Evolutionary conservation across 2,329 filamentous ascomycete species (phyloP), one percentile per base, ranked within the genome.

Genomic region (Colletotrichum truncatum): DNA sequence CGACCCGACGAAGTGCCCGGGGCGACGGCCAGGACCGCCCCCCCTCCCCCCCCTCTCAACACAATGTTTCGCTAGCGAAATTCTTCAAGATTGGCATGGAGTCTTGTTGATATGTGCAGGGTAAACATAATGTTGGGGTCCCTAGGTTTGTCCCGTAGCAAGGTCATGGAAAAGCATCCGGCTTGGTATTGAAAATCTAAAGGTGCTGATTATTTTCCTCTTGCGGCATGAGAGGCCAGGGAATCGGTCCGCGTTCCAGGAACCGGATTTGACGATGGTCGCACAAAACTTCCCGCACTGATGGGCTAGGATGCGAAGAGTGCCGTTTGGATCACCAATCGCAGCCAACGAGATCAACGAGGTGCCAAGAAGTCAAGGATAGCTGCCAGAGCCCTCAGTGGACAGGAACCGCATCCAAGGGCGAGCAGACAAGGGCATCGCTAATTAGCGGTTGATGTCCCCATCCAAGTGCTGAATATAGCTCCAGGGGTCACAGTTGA

Each of bases 401-500:
- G 64, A 46, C 51, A 28, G 26, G 45, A 58, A 64, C 32, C 59
- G 59, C 32, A 52, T 28, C 46, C 59, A 36, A 58, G 34, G 51
- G 34, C 28, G 30, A 34, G 36, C 18, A 23, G 34, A 41, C 34
- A 28, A 51, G 60, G 46, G 59, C 26, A 28, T 21, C n/a, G 36
- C 41, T 34, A 64, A 52, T 46, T 54, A 30, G 59, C 64, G 59
- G 49, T 23, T 21, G 14, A 26, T 18, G 59, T 57, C 36, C 58
- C 63, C 36, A 43, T 66, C 58, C 16, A 64, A 34, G 36, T 64
- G 64, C 59, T 48, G 58, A 66, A 64, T 64, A 52, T 66, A 66
- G 64, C 53, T n/a, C 45, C 18, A 21, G 36, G 28, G 48, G 23
- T 18, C 48, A 23, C 41, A 30, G 25, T 23, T 53, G 46, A 23